Percentiles rank a stretch among this genome's conserved stretches.
phyloP scores from a whole-genome alignment of 2,329 filamentous ascomycete species.

The Penicillium capsulatum region DNA sequence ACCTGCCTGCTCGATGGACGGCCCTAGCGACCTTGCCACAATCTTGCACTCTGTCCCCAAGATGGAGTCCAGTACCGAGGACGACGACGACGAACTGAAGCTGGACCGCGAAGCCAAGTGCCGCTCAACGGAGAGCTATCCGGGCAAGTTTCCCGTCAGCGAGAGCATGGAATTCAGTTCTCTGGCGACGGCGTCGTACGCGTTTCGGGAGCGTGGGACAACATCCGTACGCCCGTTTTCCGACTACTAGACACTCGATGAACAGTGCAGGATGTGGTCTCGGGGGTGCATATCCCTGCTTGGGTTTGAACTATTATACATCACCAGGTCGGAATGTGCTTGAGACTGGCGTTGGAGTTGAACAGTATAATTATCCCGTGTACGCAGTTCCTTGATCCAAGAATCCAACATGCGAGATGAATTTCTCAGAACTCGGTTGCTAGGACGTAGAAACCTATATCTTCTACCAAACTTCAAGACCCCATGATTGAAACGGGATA shows the following conservation, averaged over 20 bases:
- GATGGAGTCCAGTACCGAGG: not conserved
- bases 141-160: slow-evolving; percentile 33
- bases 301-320: not conserved
- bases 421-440: too few relatives aligned
- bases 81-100: not conserved
- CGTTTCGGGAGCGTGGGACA: slow-evolving; percentile 22
- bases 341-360: too few relatives aligned
- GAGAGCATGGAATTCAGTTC: slow-evolving; percentile 25
- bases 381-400: too few relatives aligned
- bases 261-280: not conserved
- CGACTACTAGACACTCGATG: slow-evolving; percentile 17
- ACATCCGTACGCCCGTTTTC: slow-evolving; percentile 32
- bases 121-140: slow-evolving; percentile 30
- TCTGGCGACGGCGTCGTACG: slow-evolving; percentile 23
- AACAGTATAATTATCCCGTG: too few relatives aligned
- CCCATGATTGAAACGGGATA: too few relatives aligned
- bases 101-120: slow-evolving; percentile 7
- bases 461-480: too few relatives aligned
- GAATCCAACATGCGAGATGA: too few relatives aligned
- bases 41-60: not conserved
- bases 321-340: not conserved
- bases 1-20: slow-evolving; percentile 7
- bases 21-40: not conserved
- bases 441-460: too few relatives aligned
- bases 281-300: too few relatives aligned